Evolutionary conservation across 2,329 filamentous ascomycete genomes (phyloP), one percentile per base, ranked within the genome.

Genomic region (Diplodia seriata): DNA sequence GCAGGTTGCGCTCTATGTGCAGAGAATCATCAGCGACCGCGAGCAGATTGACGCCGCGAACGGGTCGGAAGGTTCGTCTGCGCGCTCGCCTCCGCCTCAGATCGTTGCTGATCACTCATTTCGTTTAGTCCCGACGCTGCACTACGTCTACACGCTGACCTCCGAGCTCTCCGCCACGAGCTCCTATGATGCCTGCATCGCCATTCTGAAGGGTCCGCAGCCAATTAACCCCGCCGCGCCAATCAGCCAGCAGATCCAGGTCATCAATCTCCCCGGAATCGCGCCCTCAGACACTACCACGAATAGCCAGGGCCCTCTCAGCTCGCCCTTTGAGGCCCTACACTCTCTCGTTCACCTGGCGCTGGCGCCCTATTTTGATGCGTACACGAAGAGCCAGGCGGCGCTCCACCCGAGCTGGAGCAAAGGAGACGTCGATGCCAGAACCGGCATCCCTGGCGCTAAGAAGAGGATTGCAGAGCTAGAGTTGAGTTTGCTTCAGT

Each of bases 381-480:
- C 94, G 73, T 96, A 93, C 78, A 96, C 94, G 68, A 94, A 93
- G 81, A 91, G 72, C 66, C 76, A 78, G 72, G 76, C 77, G 56
- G 76, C 74, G 49, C 70, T 73, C 70, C 72, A 74, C n/a, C 75
- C 74, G n/a, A 73, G 78, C 66, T 90, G 92, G 76, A 89, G 89
- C 71, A 89, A 93, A 74, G 87, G 91, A 23, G 94, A 98, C 75
- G 89, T 92, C 62, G 95, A 98, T 76, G 89, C 92, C 54, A 96
- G 97, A 82, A 97, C 93, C 20, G 95, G 95, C 69, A 94, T 99
- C 70, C 93, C 95, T 18, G 93, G 94, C n/a, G 94, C 95, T 23
- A 97, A 97, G 85, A 97, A 97, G 86, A 92, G 93, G 76, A 90
- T 98, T 78, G 95, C 94, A 62, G 96, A 99, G 78, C 82, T 99